Percentiles rank a stretch among this genome's conserved stretches.
phyloP scores from a whole-genome alignment of 345 rosid genomes.

The Citrus glauca region DNA sequence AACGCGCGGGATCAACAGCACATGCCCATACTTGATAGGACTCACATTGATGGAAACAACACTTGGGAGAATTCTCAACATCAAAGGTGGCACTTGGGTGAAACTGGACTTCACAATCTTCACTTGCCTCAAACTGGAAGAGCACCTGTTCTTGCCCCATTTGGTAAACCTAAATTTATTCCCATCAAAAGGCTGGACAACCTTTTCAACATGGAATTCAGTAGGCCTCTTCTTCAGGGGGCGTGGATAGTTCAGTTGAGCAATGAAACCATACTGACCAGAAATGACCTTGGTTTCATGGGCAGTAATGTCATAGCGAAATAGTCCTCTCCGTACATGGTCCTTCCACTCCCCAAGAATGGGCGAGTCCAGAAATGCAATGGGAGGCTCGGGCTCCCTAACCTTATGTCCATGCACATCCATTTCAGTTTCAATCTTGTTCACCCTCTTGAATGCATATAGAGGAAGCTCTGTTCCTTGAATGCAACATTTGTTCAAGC shows the following conservation, averaged over 20 bases:
- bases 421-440: constrained; percentile 25
- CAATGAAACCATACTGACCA: constrained; percentile 77
- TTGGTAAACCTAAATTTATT: constrained; percentile 93
- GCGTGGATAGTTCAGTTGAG: constrained; percentile 92
- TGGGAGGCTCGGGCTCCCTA: constrained; percentile 33
- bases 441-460: constrained; percentile 57
- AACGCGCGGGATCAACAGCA: constrained; percentile 76
- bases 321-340: constrained; percentile 76
- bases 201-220: constrained; percentile 75
- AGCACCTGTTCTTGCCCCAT: constrained; percentile 94
- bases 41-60: constrained; percentile 95
- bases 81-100: constrained; percentile 55
- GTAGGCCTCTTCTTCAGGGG: constrained; percentile 99
- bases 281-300: constrained; percentile 98
- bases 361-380: constrained; percentile 65
- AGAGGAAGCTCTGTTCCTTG: constrained; percentile 70
- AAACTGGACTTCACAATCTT: constrained; percentile 61
- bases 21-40: constrained; percentile 97
- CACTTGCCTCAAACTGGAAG: constrained; percentile 84
- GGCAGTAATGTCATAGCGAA: constrained; percentile 92
- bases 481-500: constrained; percentile 67
- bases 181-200: constrained; percentile 21
- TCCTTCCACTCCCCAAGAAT: constrained; percentile 98
- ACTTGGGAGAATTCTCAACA: constrained; percentile 68
- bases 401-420: constrained; percentile 21